phyloP scores from a whole-genome alignment of 441 rosid genomes.

The Pelargonium citronellum region DNA sequence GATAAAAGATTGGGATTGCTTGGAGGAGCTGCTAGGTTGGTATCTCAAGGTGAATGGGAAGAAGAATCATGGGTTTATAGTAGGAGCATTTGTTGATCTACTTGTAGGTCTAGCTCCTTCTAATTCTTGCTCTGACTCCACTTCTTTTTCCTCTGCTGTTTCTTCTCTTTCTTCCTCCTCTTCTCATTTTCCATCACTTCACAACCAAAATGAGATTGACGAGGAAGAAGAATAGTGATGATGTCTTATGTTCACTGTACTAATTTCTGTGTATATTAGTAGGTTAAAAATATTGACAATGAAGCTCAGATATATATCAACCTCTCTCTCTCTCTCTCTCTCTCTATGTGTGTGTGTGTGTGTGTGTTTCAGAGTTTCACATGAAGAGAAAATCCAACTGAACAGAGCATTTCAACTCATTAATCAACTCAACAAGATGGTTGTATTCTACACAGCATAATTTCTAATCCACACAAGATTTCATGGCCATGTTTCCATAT shows the following conservation, averaged over 20 bases:
- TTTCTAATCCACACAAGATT: background rate
- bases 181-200: no score
- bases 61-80: constrained; percentile 44
- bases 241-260: constrained; percentile 2
- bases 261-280: constrained; percentile 26
- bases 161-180: constrained; percentile 33
- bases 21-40: constrained; percentile 53
- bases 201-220: constrained; percentile 8
- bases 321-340: background rate
- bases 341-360: no score
- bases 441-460: background rate
- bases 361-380: background rate
- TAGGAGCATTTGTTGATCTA: constrained; percentile 51
- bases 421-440: background rate
- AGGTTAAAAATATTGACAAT: constrained; percentile 9
- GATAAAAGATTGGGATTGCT: constrained; percentile 45
- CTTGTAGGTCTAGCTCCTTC: constrained; percentile 31
- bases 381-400: background rate
- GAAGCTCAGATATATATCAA: background rate
- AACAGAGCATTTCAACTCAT: background rate
- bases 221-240: constrained; percentile 20
- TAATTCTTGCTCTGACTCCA: constrained; percentile 22
- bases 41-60: constrained; percentile 46
- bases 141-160: constrained; percentile 38
- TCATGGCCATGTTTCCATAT: background rate